phyloP scores from a whole-genome alignment of 106 monocot genomes.

The Dioscorea dumetorum region DNA sequence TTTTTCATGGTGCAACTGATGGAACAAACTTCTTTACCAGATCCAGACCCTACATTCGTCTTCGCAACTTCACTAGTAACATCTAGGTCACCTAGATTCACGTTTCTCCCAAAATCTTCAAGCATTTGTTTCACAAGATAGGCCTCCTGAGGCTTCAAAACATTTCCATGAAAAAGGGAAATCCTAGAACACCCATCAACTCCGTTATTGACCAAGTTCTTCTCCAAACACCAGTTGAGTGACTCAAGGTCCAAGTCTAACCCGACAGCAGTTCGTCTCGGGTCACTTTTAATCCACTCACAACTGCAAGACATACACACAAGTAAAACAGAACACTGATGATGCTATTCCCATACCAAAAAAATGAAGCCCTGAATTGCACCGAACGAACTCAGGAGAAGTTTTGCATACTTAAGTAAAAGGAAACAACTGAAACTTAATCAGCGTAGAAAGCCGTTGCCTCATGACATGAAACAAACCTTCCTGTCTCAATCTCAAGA shows the following conservation, averaged over 20 bases:
- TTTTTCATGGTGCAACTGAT: slow-evolving; percentile 28
- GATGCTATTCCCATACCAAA: too few relatives aligned
- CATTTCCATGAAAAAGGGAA: slow-evolving; percentile 86
- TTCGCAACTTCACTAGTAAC: slow-evolving; percentile 7
- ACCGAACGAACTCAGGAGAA: too few relatives aligned
- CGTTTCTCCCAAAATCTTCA: slow-evolving; percentile 12
- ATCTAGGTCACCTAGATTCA: slow-evolving; percentile 14
- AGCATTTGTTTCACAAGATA: slow-evolving; percentile 16
- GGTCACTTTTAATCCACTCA: slow-evolving; percentile 70
- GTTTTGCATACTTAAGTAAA: too few relatives aligned
- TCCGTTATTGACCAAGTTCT: slow-evolving; percentile 62
- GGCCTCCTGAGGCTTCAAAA: slow-evolving; percentile 59
- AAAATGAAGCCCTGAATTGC: too few relatives aligned
- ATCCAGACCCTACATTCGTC: not conserved
- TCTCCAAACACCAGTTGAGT: slow-evolving; percentile 73
- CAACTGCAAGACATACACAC: slow-evolving; percentile 27
- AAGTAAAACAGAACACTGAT: too few relatives aligned
- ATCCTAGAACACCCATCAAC: slow-evolving; percentile 65
- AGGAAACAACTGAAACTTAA: too few relatives aligned
- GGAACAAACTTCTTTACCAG: slow-evolving; percentile 7
- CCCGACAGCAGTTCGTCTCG: slow-evolving; percentile 77
- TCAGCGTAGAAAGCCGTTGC: too few relatives aligned
- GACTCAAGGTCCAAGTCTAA: slow-evolving; percentile 86
- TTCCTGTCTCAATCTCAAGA: too few relatives aligned
- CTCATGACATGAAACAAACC: too few relatives aligned